Evolutionary conservation across 352 stramenopile species (phyloP).

Genomic region (Phytophthora tubulina): DNA sequence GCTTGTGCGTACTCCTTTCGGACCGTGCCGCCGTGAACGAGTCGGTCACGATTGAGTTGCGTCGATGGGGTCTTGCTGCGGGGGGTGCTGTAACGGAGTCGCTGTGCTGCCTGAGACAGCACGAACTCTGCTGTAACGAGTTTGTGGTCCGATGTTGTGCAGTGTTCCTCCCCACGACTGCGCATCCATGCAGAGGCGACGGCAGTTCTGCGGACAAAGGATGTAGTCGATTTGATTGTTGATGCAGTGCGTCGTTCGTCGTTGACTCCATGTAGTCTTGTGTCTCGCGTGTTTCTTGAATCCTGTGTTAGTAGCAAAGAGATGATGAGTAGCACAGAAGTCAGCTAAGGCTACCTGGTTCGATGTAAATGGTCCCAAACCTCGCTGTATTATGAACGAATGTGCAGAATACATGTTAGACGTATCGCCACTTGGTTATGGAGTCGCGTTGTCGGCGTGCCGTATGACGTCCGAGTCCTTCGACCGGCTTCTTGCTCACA

Average conservation of each 20-base stretch:
- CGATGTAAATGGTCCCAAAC: too few species aligned
- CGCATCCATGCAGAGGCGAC: neutral
- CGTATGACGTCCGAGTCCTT: too few species aligned
- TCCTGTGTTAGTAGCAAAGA: conserved; percentile 3
- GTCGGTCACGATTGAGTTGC: too few species aligned
- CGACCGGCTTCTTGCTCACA: too few species aligned
- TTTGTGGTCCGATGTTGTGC: neutral
- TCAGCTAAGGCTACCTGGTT: neutral
- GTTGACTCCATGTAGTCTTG: neutral
- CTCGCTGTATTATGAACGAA: too few species aligned
- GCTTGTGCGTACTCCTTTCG: too few species aligned
- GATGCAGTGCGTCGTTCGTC: neutral
- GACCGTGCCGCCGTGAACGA: too few species aligned
- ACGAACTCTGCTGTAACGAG: neutral
- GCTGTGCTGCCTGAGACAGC: neutral
- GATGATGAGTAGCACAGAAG: neutral
- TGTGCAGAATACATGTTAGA: too few species aligned
- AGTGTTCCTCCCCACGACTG: neutral
- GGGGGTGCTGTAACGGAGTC: too few species aligned
- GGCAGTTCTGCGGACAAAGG: neutral
- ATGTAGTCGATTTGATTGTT: neutral
- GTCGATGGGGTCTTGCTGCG: too few species aligned
- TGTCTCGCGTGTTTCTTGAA: neutral
- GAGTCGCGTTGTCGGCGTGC: too few species aligned
- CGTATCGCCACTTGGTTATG: too few species aligned